A percentile compares a stretch with the other conserved stretches of the same genome.
These are phyloP conservation scores for Lecanicillium sp. DNA, from an alignment of 2,329 filamentous ascomycete species.

Conservation along the genomic window DNA sequence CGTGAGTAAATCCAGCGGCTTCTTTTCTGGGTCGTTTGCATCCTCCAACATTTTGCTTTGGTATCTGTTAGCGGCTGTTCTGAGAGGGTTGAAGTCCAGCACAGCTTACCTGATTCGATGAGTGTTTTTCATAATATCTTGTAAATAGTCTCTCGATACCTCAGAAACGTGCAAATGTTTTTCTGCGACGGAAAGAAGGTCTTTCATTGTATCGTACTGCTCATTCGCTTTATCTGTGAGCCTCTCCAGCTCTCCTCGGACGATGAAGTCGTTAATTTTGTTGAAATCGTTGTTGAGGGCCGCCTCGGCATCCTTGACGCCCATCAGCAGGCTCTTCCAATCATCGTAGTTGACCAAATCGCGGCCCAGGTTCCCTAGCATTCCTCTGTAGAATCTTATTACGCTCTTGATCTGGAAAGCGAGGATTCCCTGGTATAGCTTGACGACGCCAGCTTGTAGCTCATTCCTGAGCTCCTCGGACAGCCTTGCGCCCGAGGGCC, in stretches of 20 bases:
- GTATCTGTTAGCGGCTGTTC: too few relatives aligned
- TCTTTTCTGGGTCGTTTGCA: neutral
- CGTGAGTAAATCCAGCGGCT: neutral
- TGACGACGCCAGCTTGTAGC: constrained; percentile 17
- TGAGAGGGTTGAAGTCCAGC: too few relatives aligned
- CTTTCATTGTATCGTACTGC: neutral
- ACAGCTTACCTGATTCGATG: neutral
- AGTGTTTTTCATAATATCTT: neutral
- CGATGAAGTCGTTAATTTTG: neutral
- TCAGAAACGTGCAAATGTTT: neutral
- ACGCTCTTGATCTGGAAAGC: constrained; percentile 30
- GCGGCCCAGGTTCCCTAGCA: constrained; percentile 5
- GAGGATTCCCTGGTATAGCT: constrained; percentile 29
- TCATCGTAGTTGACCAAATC: constrained; percentile 17
- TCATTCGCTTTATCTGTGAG: neutral
- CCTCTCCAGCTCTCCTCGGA: neutral
- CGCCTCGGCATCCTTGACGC: neutral
- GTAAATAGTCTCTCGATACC: too few relatives aligned
- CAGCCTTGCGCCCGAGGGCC: constrained; percentile 2
- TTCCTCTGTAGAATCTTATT: constrained; percentile 25
- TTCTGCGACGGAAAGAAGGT: neutral
- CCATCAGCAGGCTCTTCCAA: constrained; percentile 18
- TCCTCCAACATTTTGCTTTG: neutral
- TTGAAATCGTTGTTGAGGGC: neutral
- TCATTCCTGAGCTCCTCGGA: constrained; percentile 15